Percentiles rank a stretch among this genome's conserved stretches.
Conservation (phyloP, 1,284 basidiomycete species). For the Ustilago sp. region DNA sequence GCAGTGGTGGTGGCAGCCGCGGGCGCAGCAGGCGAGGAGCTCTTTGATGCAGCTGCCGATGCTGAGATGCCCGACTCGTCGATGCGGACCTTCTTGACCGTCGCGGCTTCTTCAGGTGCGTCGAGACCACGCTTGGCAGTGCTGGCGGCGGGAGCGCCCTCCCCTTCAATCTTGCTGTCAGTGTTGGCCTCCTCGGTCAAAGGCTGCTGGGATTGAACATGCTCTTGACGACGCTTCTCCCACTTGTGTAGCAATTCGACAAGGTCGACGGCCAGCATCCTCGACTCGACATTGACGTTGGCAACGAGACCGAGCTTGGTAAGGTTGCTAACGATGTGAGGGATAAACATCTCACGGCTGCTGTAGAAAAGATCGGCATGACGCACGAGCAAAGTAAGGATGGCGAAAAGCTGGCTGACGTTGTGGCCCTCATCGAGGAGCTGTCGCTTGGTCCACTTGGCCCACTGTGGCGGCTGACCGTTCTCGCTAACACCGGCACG, state of each 20-base stretch:
- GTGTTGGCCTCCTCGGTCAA: slow-evolving; percentile 7
- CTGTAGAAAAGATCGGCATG: slow-evolving; percentile 93
- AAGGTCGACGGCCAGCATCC: slow-evolving; percentile 73
- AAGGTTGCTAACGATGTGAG: slow-evolving; percentile 91
- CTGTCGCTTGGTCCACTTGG: slow-evolving; percentile 85
- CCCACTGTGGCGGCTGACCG: slow-evolving; percentile 83
- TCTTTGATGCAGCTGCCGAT: slow-evolving; percentile 64
- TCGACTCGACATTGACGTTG: slow-evolving; percentile 79
- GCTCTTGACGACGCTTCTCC: slow-evolving; percentile 70
- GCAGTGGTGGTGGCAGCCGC: slow-evolving; percentile 18
- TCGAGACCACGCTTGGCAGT: slow-evolving; percentile 38
- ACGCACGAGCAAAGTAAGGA: slow-evolving; percentile 92
- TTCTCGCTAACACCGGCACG: slow-evolving; percentile 70
- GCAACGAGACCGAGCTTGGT: slow-evolving; percentile 85
- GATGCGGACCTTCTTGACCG: slow-evolving; percentile 71
- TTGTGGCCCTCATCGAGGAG: slow-evolving; percentile 87
- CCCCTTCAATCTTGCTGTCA: slow-evolving; percentile 16
- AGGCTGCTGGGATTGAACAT: slow-evolving; percentile 66
- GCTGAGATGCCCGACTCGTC: slow-evolving; percentile 70
- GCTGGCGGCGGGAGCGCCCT: slow-evolving; percentile 4
- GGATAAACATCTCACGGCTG: slow-evolving; percentile 92
- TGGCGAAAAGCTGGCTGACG: slow-evolving; percentile 84
- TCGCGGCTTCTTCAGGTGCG: slow-evolving; percentile 45
- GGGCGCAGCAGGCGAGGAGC: slow-evolving; percentile 54
- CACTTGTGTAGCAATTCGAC: slow-evolving; percentile 71